Evolutionary conservation across 73 alveolate genomes (phyloP), one percentile per base, ranked within the genome.

Genomic region (Loxodes magnus): DNA sequence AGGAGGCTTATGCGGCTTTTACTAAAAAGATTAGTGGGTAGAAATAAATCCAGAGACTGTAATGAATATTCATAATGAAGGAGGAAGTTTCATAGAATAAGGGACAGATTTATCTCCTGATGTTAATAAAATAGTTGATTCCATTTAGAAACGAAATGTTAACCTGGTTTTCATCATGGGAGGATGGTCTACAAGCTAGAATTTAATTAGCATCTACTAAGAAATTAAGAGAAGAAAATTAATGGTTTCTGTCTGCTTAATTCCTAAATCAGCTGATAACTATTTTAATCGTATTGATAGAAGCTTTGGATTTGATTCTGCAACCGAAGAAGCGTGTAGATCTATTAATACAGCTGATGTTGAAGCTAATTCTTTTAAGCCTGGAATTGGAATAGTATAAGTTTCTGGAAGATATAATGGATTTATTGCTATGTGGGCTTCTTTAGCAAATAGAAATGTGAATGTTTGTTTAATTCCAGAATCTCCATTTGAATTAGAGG

Each of bases 391-490:
- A 29, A 76, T 90, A 35, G 98, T 90, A 28, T 90, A 93, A 70
- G 74, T 93, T 56, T 87, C 90, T 93, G 99, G 99, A 4, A 83
- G 99, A 52, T 80, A 92, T 53, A 65, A 93, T 5, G 99, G 99
- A 27, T 90, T 81, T 29, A 93, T 93, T 43, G 98, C 99, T 25
- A 89, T 82, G 88, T 64, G 73, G 22, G 93, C 96, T 0, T 65
- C 94, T 26, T 56, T 84, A 16, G 98, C 99, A 1, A 77, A 88
- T 2, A 82, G 97, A 64, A 93, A 87, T 76, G 99, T 88, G 33
- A 84, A 93, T 55, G 64, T 93, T 9, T 93, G 99, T 51, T 56
- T 93, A 51, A 68, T 93, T 35, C 99, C 99, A 0, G 99, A 93
- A 68, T 64, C 81, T 16, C 92, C 90, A 33, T 87, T 90, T 62